phyloP scores from a whole-genome alignment of 2,329 filamentous ascomycete genomes.

The Talaromyces sp. region DNA sequence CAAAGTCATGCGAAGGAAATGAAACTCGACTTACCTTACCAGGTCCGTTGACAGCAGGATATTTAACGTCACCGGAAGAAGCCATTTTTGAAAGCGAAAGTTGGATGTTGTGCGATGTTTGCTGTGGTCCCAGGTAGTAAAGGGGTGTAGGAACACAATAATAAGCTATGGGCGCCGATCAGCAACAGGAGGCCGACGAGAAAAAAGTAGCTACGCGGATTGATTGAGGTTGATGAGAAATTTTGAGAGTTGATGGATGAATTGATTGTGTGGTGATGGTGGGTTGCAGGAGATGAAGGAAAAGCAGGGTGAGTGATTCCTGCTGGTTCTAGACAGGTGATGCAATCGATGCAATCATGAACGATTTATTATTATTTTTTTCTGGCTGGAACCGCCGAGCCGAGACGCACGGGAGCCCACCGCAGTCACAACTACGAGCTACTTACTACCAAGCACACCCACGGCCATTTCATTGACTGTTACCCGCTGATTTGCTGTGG shows the following conservation, averaged over 20 bases:
- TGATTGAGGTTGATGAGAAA: not conserved
- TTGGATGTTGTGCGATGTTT: conserved; percentile 23
- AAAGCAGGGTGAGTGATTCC: conserved; percentile 11
- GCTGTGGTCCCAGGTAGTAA: conserved; percentile 19
- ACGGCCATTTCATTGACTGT: too few relatives aligned
- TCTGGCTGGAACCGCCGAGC: conserved; percentile 9
- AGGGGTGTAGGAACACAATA: conserved; percentile 16
- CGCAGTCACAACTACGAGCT: not conserved
- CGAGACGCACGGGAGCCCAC: conserved; percentile 4
- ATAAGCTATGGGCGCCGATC: not conserved
- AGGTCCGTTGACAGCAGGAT: conserved; percentile 35
- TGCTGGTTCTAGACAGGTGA: conserved; percentile 17
- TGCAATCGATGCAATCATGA: conserved; percentile 18
- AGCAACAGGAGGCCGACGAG: conserved; percentile 6
- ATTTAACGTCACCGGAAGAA: conserved; percentile 33
- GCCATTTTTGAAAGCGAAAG: conserved; percentile 27
- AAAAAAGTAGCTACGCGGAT: conserved; percentile 1
- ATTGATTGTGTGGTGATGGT: conserved; percentile 3
- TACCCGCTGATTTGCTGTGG: not conserved
- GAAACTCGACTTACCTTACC: conserved; percentile 35
- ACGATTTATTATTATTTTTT: conserved; percentile 2
- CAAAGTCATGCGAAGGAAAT: not conserved
- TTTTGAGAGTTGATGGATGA: not conserved
- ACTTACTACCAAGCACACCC: too few relatives aligned
- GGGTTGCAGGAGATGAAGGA: conserved; percentile 14